phyloP scores from a whole-genome alignment of 2,329 filamentous ascomycete species.

The Aspergillus carbonarius region DNA sequence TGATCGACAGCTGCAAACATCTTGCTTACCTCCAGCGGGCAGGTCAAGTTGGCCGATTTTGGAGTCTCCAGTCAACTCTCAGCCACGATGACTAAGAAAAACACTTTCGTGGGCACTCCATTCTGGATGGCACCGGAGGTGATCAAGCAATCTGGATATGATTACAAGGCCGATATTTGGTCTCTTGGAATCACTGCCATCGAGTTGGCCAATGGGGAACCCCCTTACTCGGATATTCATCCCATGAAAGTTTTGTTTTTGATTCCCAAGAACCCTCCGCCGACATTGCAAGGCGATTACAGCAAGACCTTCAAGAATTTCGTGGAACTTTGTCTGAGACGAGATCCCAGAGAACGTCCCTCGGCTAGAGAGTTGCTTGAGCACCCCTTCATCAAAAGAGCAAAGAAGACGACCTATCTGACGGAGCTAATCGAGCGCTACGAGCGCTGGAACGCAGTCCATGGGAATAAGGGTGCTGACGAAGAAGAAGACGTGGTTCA shows the following conservation, averaged over 20 bases:
- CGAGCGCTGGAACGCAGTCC: slow-evolving; percentile 78
- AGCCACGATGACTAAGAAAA: slow-evolving; percentile 99
- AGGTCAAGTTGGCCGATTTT: slow-evolving; percentile 97
- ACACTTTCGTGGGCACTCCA: slow-evolving; percentile 95
- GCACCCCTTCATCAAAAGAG: slow-evolving; percentile 84
- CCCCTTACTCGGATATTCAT: slow-evolving; percentile 93
- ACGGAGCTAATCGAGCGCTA: slow-evolving; percentile 93
- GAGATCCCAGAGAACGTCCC: slow-evolving; percentile 85
- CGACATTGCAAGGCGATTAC: slow-evolving; percentile 76
- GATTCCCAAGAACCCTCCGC: slow-evolving; percentile 91
- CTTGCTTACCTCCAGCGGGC: slow-evolving; percentile 81
- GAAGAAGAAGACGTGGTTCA: slow-evolving; percentile 61
- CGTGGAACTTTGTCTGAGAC: slow-evolving; percentile 76
- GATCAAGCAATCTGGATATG: slow-evolving; percentile 97
- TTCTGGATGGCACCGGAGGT: slow-evolving; percentile 99
- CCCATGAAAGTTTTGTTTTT: slow-evolving; percentile 98
- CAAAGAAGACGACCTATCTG: slow-evolving; percentile 93
- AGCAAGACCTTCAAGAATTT: slow-evolving; percentile 83
- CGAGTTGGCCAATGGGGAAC: slow-evolving; percentile 86
- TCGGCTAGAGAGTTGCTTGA: slow-evolving; percentile 82
- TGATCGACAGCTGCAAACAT: slow-evolving; percentile 78
- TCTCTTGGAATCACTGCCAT: slow-evolving; percentile 92
- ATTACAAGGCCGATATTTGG: slow-evolving; percentile 98
- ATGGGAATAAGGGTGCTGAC: slow-evolving; percentile 66
- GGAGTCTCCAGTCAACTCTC: slow-evolving; percentile 94